Evolutionary conservation across 805 yeast species (phyloP).

Genomic region (Saccharomycopsis selenospora): DNA sequence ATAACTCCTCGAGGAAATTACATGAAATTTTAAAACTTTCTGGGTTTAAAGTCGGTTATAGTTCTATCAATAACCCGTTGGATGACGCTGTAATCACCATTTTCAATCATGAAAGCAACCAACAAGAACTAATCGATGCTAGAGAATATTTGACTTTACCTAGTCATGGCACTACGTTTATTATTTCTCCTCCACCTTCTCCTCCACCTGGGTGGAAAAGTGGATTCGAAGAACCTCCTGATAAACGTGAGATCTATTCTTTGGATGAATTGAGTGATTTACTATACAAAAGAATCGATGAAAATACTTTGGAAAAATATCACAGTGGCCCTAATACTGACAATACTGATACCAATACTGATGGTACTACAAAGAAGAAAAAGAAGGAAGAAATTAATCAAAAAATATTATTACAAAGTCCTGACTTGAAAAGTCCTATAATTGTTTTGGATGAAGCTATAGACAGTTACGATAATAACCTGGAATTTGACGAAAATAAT

Average conservation of each 20-base stretch:
- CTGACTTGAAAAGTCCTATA: constrained; percentile 16
- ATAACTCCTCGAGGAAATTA: constrained; percentile 8
- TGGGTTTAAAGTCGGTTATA: constrained; percentile 19
- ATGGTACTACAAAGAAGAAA: not conserved
- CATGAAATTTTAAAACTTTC: constrained; percentile 12
- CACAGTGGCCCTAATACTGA: not conserved
- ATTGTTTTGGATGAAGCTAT: constrained; percentile 18
- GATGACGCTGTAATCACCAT: constrained; percentile 18
- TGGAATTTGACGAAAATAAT: no score
- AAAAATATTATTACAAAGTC: constrained; percentile 12
- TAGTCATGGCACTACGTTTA: constrained; percentile 19
- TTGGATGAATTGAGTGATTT: constrained; percentile 19
- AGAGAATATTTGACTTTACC: constrained; percentile 19
- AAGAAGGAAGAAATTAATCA: constrained; percentile 4
- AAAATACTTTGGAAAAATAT: not conserved
- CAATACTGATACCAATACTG: not conserved
- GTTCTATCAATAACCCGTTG: constrained; percentile 14
- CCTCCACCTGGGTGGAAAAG: constrained; percentile 22
- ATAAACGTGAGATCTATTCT: constrained; percentile 14
- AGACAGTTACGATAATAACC: not conserved
- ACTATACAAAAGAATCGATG: constrained; percentile 16
- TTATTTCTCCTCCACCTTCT: constrained; percentile 22
- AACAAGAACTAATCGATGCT: constrained; percentile 12
- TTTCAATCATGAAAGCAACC: constrained; percentile 12
- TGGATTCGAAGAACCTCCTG: constrained; percentile 18